These are phyloP conservation scores for Candida railenensis DNA, from an alignment of 805 yeast species.

Conservation along the genomic window DNA sequence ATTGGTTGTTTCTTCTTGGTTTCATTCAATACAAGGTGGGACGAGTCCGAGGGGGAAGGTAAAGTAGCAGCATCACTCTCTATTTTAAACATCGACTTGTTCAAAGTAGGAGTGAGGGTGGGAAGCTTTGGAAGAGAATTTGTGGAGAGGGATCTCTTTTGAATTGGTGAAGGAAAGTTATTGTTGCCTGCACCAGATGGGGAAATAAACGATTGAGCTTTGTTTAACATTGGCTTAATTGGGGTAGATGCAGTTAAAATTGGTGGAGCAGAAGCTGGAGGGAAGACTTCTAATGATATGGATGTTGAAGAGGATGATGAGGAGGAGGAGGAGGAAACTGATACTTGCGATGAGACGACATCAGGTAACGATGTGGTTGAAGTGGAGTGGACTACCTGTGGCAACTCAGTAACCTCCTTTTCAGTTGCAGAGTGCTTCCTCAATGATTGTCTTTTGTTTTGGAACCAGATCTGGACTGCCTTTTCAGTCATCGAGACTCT, in stretches of 20 bases:
- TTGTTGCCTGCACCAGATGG: constrained; percentile 15
- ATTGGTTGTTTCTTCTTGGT: constrained; percentile 37
- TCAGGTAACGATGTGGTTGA: constrained; percentile 21
- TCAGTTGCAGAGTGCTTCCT: constrained; percentile 47
- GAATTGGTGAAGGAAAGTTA: constrained; percentile 16
- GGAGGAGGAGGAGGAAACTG: constrained; percentile 2
- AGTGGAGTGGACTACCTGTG: constrained; percentile 29
- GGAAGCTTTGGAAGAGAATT: constrained; percentile 4
- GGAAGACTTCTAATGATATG: constrained; percentile 5
- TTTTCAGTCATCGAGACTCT: constrained; percentile 93
- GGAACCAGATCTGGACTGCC: constrained; percentile 98
- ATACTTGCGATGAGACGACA: background rate
- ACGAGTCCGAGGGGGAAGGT: background rate
- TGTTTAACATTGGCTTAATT: constrained; percentile 16
- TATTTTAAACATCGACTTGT: constrained; percentile 2
- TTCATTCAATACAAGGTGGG: constrained; percentile 18
- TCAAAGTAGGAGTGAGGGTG: background rate
- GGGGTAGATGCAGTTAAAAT: constrained; percentile 25
- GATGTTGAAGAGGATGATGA: constrained; percentile 4
- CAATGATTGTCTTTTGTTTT: constrained; percentile 85
- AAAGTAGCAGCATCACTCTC: background rate
- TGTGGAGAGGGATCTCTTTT: constrained; percentile 19
- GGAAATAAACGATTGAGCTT: constrained; percentile 21
- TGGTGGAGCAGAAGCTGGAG: constrained; percentile 9
- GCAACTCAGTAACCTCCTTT: constrained; percentile 42